Conservation (phyloP, 768 basidiomycete species). For the Calocybe gangraenosa region DNA sequence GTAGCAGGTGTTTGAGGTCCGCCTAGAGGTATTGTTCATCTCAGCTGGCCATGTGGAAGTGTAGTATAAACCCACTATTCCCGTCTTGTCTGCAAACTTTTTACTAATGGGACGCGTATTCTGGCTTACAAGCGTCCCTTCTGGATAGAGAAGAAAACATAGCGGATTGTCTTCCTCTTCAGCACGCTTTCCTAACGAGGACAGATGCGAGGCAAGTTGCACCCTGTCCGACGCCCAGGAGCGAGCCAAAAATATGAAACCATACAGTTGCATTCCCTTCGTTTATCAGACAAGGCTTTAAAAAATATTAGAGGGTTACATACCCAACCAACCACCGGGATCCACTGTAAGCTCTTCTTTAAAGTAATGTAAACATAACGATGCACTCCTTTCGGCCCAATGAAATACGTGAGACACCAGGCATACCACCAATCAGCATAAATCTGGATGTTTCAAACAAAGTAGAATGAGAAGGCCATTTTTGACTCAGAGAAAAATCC, state of each 20-base stretch:
- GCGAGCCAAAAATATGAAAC: constrained; percentile 89
- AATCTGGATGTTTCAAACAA: constrained; percentile 34
- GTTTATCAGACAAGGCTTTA: constrained; percentile 4
- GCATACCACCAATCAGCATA: constrained; percentile 88
- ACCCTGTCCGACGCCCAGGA: constrained; percentile 85
- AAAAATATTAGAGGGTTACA: neutral
- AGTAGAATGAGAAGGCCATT: too few relatives aligned
- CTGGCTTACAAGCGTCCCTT: constrained; percentile 90
- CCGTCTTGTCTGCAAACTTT: constrained; percentile 85
- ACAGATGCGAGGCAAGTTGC: constrained; percentile 61
- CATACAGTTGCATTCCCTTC: constrained; percentile 92
- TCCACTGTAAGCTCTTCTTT: constrained; percentile 82
- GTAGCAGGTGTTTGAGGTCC: constrained; percentile 76
- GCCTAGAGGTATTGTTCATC: constrained; percentile 37
- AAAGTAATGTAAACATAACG: constrained; percentile 84
- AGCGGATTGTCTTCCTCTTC: constrained; percentile 67
- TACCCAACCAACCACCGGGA: constrained; percentile 90
- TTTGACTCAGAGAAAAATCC: constrained; percentile 16
- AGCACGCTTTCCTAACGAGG: constrained; percentile 65
- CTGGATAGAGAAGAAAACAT: constrained; percentile 87
- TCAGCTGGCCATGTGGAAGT: neutral
- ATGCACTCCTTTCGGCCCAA: constrained; percentile 55
- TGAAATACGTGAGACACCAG: constrained; percentile 79
- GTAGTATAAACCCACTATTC: constrained; percentile 61
- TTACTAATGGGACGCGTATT: constrained; percentile 82